Evolutionary conservation across 441 rosid species (phyloP).

Genomic region (Erodium moschatum): DNA sequence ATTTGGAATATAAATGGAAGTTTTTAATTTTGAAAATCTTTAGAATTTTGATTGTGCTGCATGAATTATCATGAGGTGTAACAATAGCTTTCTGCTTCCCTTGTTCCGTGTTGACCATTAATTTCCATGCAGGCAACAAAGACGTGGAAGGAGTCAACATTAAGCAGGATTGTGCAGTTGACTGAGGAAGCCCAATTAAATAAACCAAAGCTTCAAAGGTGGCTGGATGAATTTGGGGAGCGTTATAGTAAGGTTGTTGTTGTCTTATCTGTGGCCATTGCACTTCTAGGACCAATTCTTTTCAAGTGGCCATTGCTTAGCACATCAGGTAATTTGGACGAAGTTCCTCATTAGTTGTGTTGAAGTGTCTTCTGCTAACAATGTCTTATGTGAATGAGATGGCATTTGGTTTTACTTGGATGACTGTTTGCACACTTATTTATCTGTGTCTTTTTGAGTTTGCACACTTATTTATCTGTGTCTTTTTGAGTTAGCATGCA

Average conservation of each 20-base stretch:
- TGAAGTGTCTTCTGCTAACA: background rate
- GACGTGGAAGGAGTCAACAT: slow-evolving; percentile 83
- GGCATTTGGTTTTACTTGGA: background rate
- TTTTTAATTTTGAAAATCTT: background rate
- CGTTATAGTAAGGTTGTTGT: slow-evolving; percentile 86
- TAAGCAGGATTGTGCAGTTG: slow-evolving; percentile 77
- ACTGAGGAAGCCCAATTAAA: slow-evolving; percentile 89
- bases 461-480: background rate
- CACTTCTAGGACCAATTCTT: slow-evolving; percentile 75
- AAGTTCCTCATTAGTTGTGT: background rate
- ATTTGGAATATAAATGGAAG: background rate
- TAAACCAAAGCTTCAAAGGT: slow-evolving; percentile 86
- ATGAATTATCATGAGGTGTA: background rate
- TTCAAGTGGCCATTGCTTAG: slow-evolving; percentile 90
- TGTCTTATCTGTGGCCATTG: slow-evolving; percentile 64
- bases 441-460: background rate
- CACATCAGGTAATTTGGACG: slow-evolving; percentile 57
- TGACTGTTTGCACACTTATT: background rate
- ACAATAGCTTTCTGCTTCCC: background rate
- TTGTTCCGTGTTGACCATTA: background rate
- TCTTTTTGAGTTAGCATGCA: background rate
- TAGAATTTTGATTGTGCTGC: background rate
- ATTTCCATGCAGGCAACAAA: slow-evolving; percentile 53
- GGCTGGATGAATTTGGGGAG: slow-evolving; percentile 98
- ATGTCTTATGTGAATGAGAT: background rate